Evolutionary conservation across 148 eudicot genomes (phyloP), one percentile per base, ranked within the genome.

Genomic region (Polygonum aviculare): DNA sequence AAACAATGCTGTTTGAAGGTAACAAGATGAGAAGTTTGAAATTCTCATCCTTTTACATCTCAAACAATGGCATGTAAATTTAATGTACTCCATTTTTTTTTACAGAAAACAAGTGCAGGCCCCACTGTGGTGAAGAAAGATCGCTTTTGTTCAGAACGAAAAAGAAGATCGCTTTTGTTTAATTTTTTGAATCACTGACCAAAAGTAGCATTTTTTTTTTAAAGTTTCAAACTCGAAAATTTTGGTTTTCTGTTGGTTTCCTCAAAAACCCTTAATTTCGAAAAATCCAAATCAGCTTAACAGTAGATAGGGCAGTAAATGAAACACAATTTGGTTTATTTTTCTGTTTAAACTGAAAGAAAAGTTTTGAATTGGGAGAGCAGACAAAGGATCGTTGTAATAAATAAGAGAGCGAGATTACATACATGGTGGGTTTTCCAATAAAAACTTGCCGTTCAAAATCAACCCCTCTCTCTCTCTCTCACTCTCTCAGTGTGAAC

Each of bases 371-470:
- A 62, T 26, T 62, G 31, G 69, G 69, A 10, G 38, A 62, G 31
- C 26, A 12, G 69, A 62, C 69, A 62, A 26, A 62, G 69, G 10
- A 62, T 31, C 16, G 69, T 31, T 3, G 69, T 12, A 62, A 35
- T 62, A 62, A 62, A 54, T 54, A 19, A n/a, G 60, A 62, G 69
- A 26, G 69, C 10, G 39, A 54, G 60, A 16, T 3, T 12, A 16
- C 55, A 54, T 26, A 31, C 38, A 62, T 62, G 69, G 69, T 31
- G 69, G 14, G 38, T 62, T 62, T 62, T 62, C 69, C 69, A 31
- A 62, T 12, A 62, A 62, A 62, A 62, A 26, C 14, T 62, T 62
- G 69, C 69, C 69, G 39, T 62, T 62, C 69, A 31, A 62, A 62
- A 33, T 62, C 57, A 3, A 4, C 16, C 57, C 2, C 38, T 26